Evolutionary conservation across 2,329 filamentous ascomycete genomes (phyloP), one percentile per base, ranked within the genome.

Genomic region (Fusarium udum): DNA sequence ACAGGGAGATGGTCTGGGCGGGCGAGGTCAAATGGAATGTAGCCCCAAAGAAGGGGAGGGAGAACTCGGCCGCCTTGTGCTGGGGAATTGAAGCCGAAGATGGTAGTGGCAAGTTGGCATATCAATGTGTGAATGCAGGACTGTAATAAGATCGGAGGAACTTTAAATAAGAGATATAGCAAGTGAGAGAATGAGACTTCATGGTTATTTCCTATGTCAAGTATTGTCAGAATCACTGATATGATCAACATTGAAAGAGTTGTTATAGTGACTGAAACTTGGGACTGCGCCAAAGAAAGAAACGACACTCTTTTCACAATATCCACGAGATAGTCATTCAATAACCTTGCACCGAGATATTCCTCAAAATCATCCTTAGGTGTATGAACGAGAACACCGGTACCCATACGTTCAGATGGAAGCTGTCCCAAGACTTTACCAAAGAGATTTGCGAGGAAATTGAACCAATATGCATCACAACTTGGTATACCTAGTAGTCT

Each of bases 141-240:
- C 28, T 49, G 11, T n/a, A 0, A 32, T 22, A 0, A 0, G 6
- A 2, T 22, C 3, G 4, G 1, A 15, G 0, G 20, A 48, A 4
- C 6, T 45, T 24, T 26, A 20, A 13, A 0, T 18, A 20, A 26
- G 42, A 45, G 0, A 18, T 3, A 0, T 12, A 26, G 42, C 15
- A 26, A 26, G 24, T 26, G n/a, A 1, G 26, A 7, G 24, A 26
- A 40, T 31, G 10, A 26, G 10, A 43, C 24, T 43, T 10, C 6
- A 43, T 26, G 42, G 1, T 7, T 18, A 13, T 2, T 24, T 18
- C 1, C 14, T 24, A 43, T 18, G 4, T 2, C n/a, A 43, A 26
- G 16, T 4, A 43, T 18, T 24, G 40, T 43, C 15, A 6, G 42
- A 18, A 43, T 43, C 10, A 43, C 42, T 26, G 36, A 37, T 12